Conservation (phyloP, 768 basidiomycete genomes). For the Mycena galericulata region DNA sequence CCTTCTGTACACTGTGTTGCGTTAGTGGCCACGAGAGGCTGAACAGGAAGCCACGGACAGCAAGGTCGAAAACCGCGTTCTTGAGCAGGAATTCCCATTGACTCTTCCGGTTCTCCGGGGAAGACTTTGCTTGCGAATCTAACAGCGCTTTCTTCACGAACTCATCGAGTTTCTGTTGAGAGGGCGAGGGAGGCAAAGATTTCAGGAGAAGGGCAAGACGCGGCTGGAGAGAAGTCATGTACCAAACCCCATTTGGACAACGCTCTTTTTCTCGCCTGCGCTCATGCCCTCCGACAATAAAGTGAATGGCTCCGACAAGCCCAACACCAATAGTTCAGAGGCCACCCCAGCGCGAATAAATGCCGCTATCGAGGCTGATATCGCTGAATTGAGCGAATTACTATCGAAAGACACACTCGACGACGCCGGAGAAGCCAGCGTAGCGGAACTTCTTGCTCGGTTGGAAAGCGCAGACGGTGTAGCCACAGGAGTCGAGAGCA, state of each 20-base stretch:
- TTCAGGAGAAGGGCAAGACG: slow-evolving; percentile 63
- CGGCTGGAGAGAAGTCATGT: slow-evolving; percentile 66
- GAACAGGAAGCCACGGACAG: slow-evolving; percentile 59
- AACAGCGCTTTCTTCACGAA: slow-evolving; percentile 60
- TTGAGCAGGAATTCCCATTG: slow-evolving; percentile 83
- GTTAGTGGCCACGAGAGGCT: neutral
- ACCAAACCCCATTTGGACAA: slow-evolving; percentile 16
- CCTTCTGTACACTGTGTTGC: slow-evolving; percentile 74
- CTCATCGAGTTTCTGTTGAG: slow-evolving; percentile 60
- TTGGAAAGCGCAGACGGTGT: slow-evolving; percentile 70
- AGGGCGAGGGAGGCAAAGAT: slow-evolving; percentile 64
- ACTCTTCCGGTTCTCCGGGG: slow-evolving; percentile 71
- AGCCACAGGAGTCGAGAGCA: slow-evolving; percentile 71
- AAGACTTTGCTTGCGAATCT: slow-evolving; percentile 55
- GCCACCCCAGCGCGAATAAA: slow-evolving; percentile 14
- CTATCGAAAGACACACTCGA: slow-evolving; percentile 44
- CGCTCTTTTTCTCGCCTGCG: neutral
- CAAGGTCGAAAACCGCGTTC: slow-evolving; percentile 77
- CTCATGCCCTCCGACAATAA: slow-evolving; percentile 32
- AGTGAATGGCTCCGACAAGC: slow-evolving; percentile 19
- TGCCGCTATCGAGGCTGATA: slow-evolving; percentile 49
- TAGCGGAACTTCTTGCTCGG: slow-evolving; percentile 64
- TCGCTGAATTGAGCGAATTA: slow-evolving; percentile 47
- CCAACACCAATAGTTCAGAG: slow-evolving; percentile 19
- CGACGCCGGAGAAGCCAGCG: slow-evolving; percentile 54